Conservation (phyloP, 129 eudicot genomes). For the Kitagawia praeruptora region DNA sequence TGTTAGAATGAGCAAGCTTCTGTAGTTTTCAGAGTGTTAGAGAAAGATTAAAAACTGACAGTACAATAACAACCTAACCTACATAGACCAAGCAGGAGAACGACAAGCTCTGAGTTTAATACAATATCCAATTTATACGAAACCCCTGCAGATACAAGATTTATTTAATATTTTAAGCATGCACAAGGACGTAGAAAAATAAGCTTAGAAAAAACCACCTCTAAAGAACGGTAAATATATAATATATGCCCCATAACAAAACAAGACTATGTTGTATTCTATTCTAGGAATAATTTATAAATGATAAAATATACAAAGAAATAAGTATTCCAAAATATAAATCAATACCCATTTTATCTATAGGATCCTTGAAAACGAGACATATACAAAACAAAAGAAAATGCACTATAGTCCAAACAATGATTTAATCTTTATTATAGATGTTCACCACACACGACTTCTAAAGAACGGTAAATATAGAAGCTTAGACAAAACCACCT, state of each 20-base stretch:
- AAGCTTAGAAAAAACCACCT: neutral
- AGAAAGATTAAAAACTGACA: neutral
- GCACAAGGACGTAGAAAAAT: neutral
- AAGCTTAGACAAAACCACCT: neutral
- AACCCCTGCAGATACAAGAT: constrained; percentile 19
- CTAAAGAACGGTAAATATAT: neutral
- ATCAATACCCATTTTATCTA: no score
- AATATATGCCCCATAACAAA: neutral
- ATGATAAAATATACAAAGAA: no score
- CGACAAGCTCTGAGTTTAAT: constrained; percentile 13
- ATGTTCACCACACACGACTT: no score
- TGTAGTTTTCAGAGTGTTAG: neutral
- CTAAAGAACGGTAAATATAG: no score
- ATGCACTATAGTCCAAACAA: no score
- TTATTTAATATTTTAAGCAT: neutral
- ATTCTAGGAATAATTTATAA: no score
- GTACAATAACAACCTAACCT: constrained; percentile 21
- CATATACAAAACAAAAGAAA: no score
- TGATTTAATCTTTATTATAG: no score
- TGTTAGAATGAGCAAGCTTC: constrained; percentile 1
- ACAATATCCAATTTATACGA: constrained; percentile 19
- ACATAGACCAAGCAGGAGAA: constrained; percentile 21
- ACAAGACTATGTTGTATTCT: no score
- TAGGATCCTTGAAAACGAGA: no score
- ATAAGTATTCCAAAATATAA: no score